Base-by-base conservation (phyloP, 768 basidiomycete species). In the Rhizopogon salebrosus region DNA sequence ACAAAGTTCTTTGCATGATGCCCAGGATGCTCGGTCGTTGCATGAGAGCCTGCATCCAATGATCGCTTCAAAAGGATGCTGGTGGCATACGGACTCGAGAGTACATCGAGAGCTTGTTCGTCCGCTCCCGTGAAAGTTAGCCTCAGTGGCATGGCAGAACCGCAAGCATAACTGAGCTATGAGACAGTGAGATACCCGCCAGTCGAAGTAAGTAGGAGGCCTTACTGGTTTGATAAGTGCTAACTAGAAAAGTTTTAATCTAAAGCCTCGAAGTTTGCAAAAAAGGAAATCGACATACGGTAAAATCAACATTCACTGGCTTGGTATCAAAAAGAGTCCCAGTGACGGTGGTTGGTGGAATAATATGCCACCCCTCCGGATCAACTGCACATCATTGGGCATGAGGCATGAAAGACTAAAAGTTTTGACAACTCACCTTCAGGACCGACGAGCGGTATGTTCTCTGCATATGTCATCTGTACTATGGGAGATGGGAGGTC, bases 111-210 rank as follows among this genome's bases (percentile, higher is more conserved):
- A 0, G 76, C 78, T n/a, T 78, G 76, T 10, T 68, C 58, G 60
- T 83, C 77, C 2, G 62, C 55, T 22, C 77, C 69, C 23, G 59
- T 68, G 31, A 84, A 57, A 3, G 76, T 78, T n/a, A 83, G 53
- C 37, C 67, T 62, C 7, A 85, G 62, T 8, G 81, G 81, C 4
- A 84, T 71, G 0, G 75, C 72, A 7, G 77, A 75, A 6, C 78
- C 79, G n/a, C 75, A 61, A 11, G 79, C 72, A 61, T 74, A 83
- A 4, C 69, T 72, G 11, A 80, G 67, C 81, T 83, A 53, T 37
- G 1, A 9, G 41, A 36, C 40, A 34, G 20, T 51, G 41, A 51
- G 9, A 26, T 27, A 20, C 14, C 29, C 22, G 29, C 16, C 8
- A 20, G 26, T 29, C 38, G 26, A 6, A 37, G 20, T 22, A 5